A percentile compares a stretch with the other conserved stretches of the same genome.
phyloP scores from a whole-genome alignment of 768 basidiomycete genomes.

The Boletus vermiculosoides region DNA sequence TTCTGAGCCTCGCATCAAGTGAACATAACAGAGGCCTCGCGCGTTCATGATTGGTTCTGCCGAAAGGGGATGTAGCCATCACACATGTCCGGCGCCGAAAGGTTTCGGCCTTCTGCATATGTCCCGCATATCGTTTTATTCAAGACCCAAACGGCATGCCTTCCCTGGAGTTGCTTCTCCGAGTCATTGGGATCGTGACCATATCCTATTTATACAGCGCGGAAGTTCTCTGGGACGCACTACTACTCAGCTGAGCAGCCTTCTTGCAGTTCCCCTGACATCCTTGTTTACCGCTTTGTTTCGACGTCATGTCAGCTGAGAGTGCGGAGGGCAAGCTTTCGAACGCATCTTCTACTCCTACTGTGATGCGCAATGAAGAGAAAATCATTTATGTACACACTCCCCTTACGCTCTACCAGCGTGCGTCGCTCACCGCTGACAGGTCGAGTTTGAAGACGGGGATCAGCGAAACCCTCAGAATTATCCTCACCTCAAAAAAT shows the following conservation, averaged over 20 bases:
- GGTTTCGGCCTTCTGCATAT: not conserved
- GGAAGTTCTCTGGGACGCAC: not conserved
- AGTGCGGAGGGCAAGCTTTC: not conserved
- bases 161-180: not conserved
- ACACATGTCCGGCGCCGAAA: not conserved
- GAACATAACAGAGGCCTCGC: not conserved
- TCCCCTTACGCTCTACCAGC: not conserved
- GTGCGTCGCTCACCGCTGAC: constrained; percentile 3
- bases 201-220: constrained; percentile 15
- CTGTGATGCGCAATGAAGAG: not conserved
- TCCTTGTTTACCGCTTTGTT: not conserved
- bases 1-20: not conserved
- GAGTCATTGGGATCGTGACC: not conserved
- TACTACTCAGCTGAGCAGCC: not conserved
- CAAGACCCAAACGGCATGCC: not conserved
- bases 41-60: not conserved
- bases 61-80: not conserved
- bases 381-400: constrained; percentile 12
- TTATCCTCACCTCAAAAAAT: constrained; percentile 40
- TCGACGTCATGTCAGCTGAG: constrained; percentile 12
- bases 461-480: constrained; percentile 41
- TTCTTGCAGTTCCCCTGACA: not conserved
- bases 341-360: not conserved
- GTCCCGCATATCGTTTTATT: not conserved
- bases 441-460: constrained; percentile 41